Conservation (phyloP, 148 eudicot species). For the Diospyros lotus region DNA sequence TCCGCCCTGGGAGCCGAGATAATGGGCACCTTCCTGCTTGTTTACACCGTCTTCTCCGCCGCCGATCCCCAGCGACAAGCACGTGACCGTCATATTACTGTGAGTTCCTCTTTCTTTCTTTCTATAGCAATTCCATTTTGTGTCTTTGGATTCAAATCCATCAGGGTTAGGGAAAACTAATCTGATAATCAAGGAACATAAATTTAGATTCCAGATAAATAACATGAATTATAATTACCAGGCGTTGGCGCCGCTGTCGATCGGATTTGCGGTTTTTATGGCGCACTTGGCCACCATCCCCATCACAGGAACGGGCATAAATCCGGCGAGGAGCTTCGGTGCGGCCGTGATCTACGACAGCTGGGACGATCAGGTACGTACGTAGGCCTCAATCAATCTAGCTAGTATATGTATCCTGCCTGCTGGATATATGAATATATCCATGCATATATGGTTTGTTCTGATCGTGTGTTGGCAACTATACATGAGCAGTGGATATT, state of each 20-base stretch:
- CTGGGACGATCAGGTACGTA: constrained; percentile 6
- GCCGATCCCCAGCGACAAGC: not conserved
- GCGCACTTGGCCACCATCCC: constrained; percentile 4
- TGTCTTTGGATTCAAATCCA: not conserved
- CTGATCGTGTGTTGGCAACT: not conserved
- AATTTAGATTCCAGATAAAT: not conserved
- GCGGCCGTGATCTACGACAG: not conserved
- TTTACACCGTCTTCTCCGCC: constrained; percentile 6
- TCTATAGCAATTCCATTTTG: not conserved
- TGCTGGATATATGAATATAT: not conserved
- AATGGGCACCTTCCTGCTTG: not conserved
- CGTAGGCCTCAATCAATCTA: not conserved
- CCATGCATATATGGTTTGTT: not conserved
- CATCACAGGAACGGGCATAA: not conserved
- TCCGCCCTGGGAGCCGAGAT: not conserved
- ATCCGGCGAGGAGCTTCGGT: not conserved
- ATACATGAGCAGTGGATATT: constrained; percentile 2
- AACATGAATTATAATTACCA: not conserved
- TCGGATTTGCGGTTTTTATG: not conserved
- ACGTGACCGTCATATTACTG: not conserved
- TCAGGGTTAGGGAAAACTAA: too few species aligned
- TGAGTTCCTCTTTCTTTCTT: not conserved
- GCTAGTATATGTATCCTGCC: too few species aligned
- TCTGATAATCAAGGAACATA: not conserved
- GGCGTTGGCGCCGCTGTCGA: constrained; percentile 1